A percentile compares a stretch with the other conserved stretches of the same genome.
phyloP scores from a whole-genome alignment of 208 protist genomes.

The Leishmania amazonensis region DNA sequence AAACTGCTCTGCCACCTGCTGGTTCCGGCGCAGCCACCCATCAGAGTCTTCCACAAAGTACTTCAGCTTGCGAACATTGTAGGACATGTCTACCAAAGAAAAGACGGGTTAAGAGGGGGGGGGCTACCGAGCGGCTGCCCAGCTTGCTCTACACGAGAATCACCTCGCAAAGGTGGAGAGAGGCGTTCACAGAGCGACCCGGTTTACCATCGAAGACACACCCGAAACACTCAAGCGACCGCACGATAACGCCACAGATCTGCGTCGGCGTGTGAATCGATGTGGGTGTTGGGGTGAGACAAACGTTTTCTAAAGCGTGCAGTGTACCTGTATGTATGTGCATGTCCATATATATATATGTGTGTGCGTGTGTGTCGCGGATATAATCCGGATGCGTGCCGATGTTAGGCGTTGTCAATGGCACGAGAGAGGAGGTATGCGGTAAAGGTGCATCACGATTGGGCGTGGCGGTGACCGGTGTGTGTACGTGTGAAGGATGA shows the following conservation, averaged over 20 bases:
- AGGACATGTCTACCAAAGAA: constrained; percentile 54
- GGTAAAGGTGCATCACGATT: neutral
- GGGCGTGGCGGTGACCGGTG: neutral
- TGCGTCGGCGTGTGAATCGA: neutral
- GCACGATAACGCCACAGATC: too few relatives aligned
- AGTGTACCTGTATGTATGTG: neutral
- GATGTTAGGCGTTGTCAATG: neutral
- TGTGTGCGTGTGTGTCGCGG: neutral
- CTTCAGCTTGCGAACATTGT: constrained; percentile 71
- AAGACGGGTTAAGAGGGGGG: neutral
- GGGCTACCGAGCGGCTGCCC: neutral
- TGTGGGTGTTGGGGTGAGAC: neutral
- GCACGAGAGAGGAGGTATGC: neutral
- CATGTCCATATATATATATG: neutral
- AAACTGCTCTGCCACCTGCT: constrained; percentile 53
- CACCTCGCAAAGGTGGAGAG: neutral
- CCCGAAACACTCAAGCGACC: neutral
- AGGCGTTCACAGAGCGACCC: neutral
- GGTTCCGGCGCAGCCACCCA: constrained; percentile 56
- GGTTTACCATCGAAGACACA: neutral
- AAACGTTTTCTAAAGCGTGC: neutral
- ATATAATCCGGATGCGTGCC: neutral
- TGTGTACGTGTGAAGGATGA: neutral
- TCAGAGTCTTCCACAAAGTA: constrained; percentile 81
- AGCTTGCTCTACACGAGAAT: neutral